phyloP scores from a whole-genome alignment of 169 alveolate genomes.

The Babesia divergens region DNA sequence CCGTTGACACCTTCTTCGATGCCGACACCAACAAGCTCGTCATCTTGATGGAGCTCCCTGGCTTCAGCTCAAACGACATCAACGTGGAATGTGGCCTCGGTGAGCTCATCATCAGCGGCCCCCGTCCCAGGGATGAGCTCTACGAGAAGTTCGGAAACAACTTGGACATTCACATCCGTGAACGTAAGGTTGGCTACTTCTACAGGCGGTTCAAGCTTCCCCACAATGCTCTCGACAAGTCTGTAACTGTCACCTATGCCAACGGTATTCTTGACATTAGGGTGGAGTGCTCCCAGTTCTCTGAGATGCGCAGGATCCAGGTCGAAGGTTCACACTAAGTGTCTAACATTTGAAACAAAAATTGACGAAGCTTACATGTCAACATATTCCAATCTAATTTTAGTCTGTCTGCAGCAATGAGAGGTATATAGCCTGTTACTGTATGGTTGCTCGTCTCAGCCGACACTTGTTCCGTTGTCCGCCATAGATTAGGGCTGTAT shows the following conservation, averaged over 20 bases:
- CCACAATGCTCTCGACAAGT: slow-evolving; percentile 71
- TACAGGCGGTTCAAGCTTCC: slow-evolving; percentile 77
- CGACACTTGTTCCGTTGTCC: no score
- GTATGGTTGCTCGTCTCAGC: no score
- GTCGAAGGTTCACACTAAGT: not conserved
- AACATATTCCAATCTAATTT: no score
- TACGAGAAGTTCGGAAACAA: slow-evolving; percentile 76
- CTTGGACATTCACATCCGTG: slow-evolving; percentile 73
- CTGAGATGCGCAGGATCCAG: slow-evolving; percentile 47
- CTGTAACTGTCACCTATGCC: slow-evolving; percentile 67
- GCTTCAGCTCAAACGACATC: slow-evolving; percentile 70
- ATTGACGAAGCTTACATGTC: no score
- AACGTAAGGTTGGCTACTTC: slow-evolving; percentile 77
- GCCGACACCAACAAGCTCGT: slow-evolving; percentile 66
- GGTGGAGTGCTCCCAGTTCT: slow-evolving; percentile 61
- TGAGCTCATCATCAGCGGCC: slow-evolving; percentile 68
- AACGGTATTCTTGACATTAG: slow-evolving; percentile 66
- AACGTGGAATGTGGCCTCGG: slow-evolving; percentile 74
- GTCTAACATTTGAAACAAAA: not conserved
- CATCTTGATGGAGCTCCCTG: slow-evolving; percentile 75
- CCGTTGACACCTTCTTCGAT: slow-evolving; percentile 76
- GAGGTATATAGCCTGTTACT: no score
- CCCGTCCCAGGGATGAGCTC: slow-evolving; percentile 75
- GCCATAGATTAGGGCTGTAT: no score
- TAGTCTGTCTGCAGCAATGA: no score